A percentile compares a stretch with the other conserved stretches of the same genome.
These are phyloP conservation scores for Emmonsia crescens DNA, from an alignment of 2,329 filamentous ascomycete genomes.

Conservation along the genomic window DNA sequence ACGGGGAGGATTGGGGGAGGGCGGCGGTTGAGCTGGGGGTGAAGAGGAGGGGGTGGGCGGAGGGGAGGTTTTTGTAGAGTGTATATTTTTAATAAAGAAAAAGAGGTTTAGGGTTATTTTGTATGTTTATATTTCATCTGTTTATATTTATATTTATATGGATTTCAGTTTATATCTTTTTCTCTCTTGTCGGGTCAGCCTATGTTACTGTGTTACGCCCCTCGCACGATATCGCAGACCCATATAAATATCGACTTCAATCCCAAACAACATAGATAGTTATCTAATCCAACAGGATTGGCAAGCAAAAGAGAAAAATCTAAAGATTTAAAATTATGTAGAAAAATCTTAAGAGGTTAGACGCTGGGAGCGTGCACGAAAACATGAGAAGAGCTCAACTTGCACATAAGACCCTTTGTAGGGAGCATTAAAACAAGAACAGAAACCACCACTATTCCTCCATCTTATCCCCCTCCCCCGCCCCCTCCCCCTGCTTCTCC, in stretches of 20 bases:
- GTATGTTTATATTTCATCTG: not conserved
- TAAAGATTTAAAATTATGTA: not conserved
- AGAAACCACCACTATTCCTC: slow-evolving; percentile 51
- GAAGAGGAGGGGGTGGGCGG: slow-evolving; percentile 74
- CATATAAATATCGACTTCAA: too few species aligned
- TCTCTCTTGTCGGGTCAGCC: too few species aligned
- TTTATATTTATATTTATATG: not conserved
- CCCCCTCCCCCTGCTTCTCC: slow-evolving; percentile 45
- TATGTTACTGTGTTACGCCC: too few species aligned
- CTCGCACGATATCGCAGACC: too few species aligned
- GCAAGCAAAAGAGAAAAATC: not conserved
- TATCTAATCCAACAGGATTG: too few species aligned
- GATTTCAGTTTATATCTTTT: too few species aligned
- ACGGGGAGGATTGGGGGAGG: slow-evolving; percentile 91
- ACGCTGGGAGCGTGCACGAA: too few species aligned
- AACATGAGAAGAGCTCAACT: not conserved
- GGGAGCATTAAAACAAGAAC: not conserved
- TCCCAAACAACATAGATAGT: too few species aligned
- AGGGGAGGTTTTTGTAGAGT: slow-evolving; percentile 48
- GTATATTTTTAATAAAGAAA: not conserved
- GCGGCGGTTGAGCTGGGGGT: slow-evolving; percentile 89
- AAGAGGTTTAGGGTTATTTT: not conserved
- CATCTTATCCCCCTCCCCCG: slow-evolving; percentile 64
- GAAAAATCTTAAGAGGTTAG: not conserved
- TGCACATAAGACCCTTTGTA: not conserved